These are phyloP conservation scores for Candida hungchunana DNA, from an alignment of 805 yeast genomes.

Conservation along the genomic window DNA sequence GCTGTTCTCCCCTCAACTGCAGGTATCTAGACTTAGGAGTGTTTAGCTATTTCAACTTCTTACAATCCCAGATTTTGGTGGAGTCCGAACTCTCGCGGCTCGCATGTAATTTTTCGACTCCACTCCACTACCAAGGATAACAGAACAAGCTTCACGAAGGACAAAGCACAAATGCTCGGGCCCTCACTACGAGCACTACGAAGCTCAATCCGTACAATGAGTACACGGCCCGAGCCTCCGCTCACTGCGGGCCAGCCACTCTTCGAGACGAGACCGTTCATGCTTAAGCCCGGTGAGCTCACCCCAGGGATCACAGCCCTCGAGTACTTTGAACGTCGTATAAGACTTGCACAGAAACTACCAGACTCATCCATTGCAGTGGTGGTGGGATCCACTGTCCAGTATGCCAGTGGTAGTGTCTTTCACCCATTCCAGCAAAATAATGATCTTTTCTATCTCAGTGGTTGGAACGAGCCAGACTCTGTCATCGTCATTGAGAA, in stretches of 20 bases:
- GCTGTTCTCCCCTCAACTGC: constrained; percentile 6
- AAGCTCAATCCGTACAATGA: not conserved
- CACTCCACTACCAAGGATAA: not conserved
- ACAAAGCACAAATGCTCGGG: not conserved
- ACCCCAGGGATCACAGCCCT: constrained; percentile 84
- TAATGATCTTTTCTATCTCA: constrained; percentile 78
- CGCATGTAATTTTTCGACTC: not conserved
- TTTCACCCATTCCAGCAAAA: constrained; percentile 92
- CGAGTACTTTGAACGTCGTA: constrained; percentile 76
- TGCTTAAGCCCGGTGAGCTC: constrained; percentile 69
- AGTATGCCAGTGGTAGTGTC: constrained; percentile 85
- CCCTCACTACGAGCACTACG: not conserved
- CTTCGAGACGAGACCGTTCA: constrained; percentile 75
- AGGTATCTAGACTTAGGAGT: no score
- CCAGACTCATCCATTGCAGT: constrained; percentile 68
- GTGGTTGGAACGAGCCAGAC: constrained; percentile 93
- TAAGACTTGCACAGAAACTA: constrained; percentile 49
- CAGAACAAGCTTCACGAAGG: not conserved
- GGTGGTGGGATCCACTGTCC: constrained; percentile 64
- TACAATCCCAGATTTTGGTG: constrained; percentile 2
- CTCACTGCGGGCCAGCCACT: constrained; percentile 79
- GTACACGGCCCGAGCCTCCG: constrained; percentile 21
- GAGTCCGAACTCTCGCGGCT: not conserved
- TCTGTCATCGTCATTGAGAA: constrained; percentile 66
- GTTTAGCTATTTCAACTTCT: no score